Evolutionary conservation across 805 yeast genomes (phyloP), one percentile per base, ranked within the genome.

Genomic region (Crinitomyces ghanaensis): DNA sequence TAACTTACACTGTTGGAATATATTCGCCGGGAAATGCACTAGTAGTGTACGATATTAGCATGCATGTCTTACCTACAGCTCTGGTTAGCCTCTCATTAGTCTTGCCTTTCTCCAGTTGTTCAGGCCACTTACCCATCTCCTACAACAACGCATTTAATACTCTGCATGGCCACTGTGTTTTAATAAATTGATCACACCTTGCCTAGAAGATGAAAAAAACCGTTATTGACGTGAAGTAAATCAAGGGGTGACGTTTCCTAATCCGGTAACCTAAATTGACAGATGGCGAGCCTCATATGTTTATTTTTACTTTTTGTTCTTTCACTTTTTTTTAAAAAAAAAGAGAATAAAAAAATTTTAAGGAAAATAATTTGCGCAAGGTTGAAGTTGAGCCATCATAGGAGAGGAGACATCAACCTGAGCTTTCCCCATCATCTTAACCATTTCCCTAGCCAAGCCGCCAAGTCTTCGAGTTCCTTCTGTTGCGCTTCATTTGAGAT

Each of bases 1-100:
- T 12, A 26, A 49, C 56, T 41, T 42, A 51, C 52, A 85, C 95
- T 0, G 96, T 85, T 31, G 96, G 96, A 38, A 85, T 79, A 56
- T 85, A 85, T 50, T 85, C 95, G 46, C 80, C 82, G 4, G 95
- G 95, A 57, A 85, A 85, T 20, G 93, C 81, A 54, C 84, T 85
- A 34, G 94, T 82, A 19, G 95, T 85, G 60, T 85, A 85, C 16
- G 88, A 75, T 42, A 85, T 84, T 41, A 85, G 68, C 37, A 84
- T 65, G 52, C 93, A 84, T 3, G 95, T 85, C 54, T 84, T 85
- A 59, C 96, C 96, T 28, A 85, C 95, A 35, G 94, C 94, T 59
- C 17, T 22, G 13, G 9, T 11, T 11, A 8, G 11, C 18, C 27
- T 27, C 17, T n/a, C n/a, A 34, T 17, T 9, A 21, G 24, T 21